These are phyloP conservation scores for Porcisia deanei DNA, from an alignment of 208 protist species.

Conservation along the genomic window DNA sequence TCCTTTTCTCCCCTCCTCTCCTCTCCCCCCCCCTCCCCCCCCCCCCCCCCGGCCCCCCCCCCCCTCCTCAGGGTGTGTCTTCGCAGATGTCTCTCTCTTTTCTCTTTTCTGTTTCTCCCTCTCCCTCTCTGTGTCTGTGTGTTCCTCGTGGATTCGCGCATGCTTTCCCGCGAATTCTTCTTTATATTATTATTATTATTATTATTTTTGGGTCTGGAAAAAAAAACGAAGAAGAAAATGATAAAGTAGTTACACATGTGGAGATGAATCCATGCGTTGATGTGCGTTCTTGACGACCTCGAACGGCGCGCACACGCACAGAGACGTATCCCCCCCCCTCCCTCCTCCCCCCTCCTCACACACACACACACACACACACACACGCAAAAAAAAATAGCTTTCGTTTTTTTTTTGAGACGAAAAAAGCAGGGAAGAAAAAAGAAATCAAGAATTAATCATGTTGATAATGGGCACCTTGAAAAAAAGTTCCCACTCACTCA, in stretches of 20 bases:
- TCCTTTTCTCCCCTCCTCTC: too few relatives aligned
- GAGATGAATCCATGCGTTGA: slow-evolving; percentile 1
- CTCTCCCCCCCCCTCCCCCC: background rate
- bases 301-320: background rate
- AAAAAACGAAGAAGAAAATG: background rate
- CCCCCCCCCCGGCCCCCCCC: background rate
- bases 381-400: background rate
- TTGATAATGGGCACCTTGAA: background rate
- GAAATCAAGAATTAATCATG: slow-evolving; percentile 7
- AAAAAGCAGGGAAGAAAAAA: background rate
- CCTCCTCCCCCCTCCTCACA: background rate
- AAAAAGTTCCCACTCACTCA: too few relatives aligned
- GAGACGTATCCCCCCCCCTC: too few relatives aligned
- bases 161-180: background rate
- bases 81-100: too few relatives aligned
- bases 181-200: background rate
- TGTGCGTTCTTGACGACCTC: background rate
- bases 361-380: background rate
- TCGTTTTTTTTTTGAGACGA: background rate
- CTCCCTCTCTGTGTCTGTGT: background rate
- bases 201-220: background rate
- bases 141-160: background rate
- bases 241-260: background rate
- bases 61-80: too few relatives aligned
- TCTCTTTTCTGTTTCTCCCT: background rate